A percentile compares a stretch with the other conserved stretches of the same genome.
These are phyloP conservation scores for Turnera subulata DNA, from an alignment of 345 rosid species.

Conservation along the genomic window DNA sequence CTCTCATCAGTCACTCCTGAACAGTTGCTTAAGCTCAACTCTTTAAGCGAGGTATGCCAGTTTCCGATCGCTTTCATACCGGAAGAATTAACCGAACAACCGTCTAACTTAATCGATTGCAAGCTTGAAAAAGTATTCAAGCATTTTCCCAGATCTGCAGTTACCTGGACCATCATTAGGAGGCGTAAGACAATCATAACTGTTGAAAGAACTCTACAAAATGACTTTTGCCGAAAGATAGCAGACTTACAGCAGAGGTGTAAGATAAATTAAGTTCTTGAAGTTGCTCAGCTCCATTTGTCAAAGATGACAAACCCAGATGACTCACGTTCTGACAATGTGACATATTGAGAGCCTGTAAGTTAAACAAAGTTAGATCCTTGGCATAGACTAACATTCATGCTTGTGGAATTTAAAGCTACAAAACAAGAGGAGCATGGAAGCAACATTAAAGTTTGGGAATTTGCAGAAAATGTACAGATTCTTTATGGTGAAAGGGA, in stretches of 20 bases:
- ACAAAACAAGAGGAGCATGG: too few relatives aligned
- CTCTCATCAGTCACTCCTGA: conserved; percentile 62
- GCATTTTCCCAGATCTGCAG: conserved; percentile 40
- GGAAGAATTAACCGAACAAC: conserved; percentile 39
- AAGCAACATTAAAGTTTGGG: conserved; percentile 1
- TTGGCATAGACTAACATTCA: too few relatives aligned
- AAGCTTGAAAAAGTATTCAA: conserved; percentile 42
- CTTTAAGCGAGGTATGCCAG: conserved; percentile 37
- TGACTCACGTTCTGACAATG: conserved; percentile 55
- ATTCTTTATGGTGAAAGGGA: conserved; percentile 1
- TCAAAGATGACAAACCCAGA: conserved; percentile 49
- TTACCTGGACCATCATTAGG: conserved; percentile 39
- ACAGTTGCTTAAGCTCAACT: conserved; percentile 69
- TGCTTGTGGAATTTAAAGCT: too few relatives aligned
- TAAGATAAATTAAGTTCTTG: conserved; percentile 49
- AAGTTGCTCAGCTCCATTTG: conserved; percentile 37
- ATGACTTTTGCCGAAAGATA: too few relatives aligned
- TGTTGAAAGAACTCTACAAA: background rate
- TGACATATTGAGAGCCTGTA: conserved; percentile 58
- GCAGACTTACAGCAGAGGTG: conserved; percentile 48
- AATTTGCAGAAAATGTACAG: background rate
- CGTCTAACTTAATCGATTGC: conserved; percentile 61
- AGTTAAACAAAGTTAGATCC: too few relatives aligned
- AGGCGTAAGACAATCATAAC: background rate
- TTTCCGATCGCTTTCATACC: conserved; percentile 54